Evolutionary conservation across 2,329 filamentous ascomycete genomes (phyloP).

Genomic region (Graphiopsis chlorocephala): DNA sequence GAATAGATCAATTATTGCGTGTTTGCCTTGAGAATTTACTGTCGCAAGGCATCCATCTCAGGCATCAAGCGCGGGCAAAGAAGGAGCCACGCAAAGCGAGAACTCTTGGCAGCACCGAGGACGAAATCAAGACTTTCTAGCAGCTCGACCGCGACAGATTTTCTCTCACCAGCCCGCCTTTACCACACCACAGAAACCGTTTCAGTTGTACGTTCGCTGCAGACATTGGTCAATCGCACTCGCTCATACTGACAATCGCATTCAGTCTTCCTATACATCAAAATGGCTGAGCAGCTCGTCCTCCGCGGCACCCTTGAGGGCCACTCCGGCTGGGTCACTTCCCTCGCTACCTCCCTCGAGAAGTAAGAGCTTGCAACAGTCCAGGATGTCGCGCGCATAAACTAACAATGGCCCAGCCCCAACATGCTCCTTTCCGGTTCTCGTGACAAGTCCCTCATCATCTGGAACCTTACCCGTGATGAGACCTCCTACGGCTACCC

Average conservation of each 20-base stretch:
- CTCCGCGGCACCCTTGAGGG: constrained; percentile 57
- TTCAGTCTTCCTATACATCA: constrained; percentile 22
- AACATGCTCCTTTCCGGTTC: constrained; percentile 99
- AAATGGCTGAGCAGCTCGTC: constrained; percentile 43
- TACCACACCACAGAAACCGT: constrained; percentile 7
- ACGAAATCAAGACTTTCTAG: constrained; percentile 3
- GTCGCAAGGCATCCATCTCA: background rate
- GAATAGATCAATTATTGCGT: background rate
- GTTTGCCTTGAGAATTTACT: background rate
- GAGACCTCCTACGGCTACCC: constrained; percentile 98
- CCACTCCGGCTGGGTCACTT: constrained; percentile 99
- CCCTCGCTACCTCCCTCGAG: constrained; percentile 96
- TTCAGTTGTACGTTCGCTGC: constrained; percentile 8
- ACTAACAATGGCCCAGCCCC: constrained; percentile 57
- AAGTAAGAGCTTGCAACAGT: constrained; percentile 60
- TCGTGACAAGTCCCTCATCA: constrained; percentile 98
- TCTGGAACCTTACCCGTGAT: constrained; percentile 99
- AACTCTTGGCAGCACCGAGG: constrained; percentile 15
- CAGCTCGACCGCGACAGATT: constrained; percentile 9
- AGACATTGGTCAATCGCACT: background rate
- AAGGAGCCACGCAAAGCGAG: background rate
- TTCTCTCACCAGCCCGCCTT: constrained; percentile 12
- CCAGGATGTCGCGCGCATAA: constrained; percentile 11
- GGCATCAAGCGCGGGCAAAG: background rate
- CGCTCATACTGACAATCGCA: constrained; percentile 3